Evolutionary conservation across 2,329 filamentous ascomycete species (phyloP).

Genomic region (Trichoderma simmonsii): DNA sequence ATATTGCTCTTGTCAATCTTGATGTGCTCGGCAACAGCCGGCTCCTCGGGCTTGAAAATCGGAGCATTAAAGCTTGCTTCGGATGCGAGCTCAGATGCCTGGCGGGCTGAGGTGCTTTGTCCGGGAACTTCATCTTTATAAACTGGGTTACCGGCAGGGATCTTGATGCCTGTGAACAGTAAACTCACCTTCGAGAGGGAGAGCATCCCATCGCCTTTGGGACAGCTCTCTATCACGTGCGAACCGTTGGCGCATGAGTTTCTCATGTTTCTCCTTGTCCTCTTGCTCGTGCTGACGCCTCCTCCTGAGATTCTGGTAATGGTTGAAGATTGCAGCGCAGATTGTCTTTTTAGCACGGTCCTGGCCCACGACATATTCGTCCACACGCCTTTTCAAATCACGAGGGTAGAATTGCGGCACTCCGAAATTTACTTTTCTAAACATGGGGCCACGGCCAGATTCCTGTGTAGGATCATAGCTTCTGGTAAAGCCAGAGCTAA

Average conservation of each 20-base stretch:
- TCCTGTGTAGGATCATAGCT: conserved; percentile 56
- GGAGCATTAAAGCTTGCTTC: conserved; percentile 38
- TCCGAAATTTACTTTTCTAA: conserved; percentile 54
- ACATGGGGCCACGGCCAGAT: conserved; percentile 57
- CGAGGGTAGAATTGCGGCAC: conserved; percentile 63
- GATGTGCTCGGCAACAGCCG: conserved; percentile 46
- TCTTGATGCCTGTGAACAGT: not conserved
- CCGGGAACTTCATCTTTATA: conserved; percentile 53
- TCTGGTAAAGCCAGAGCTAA: conserved; percentile 57
- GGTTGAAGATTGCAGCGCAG: conserved; percentile 91
- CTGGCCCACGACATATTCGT: conserved; percentile 95
- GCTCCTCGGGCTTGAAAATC: conserved; percentile 50
- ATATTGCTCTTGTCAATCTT: conserved; percentile 96
- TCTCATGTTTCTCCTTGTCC: conserved; percentile 56
- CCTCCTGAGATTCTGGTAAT: conserved; percentile 84
- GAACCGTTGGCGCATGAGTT: conserved; percentile 66
- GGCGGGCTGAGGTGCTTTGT: conserved; percentile 47
- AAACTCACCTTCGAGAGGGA: conserved; percentile 73
- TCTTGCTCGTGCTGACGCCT: conserved; percentile 73
- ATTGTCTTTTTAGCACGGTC: conserved; percentile 92
- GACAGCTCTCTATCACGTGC: conserved; percentile 62
- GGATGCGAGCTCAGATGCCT: conserved; percentile 37
- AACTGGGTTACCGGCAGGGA: not conserved
- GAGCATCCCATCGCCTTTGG: conserved; percentile 55
- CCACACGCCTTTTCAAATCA: conserved; percentile 82